Percentiles rank a stretch among this genome's conserved stretches.
Conservation (phyloP, 2,329 filamentous ascomycete species). For the Fusarium globosum region DNA sequence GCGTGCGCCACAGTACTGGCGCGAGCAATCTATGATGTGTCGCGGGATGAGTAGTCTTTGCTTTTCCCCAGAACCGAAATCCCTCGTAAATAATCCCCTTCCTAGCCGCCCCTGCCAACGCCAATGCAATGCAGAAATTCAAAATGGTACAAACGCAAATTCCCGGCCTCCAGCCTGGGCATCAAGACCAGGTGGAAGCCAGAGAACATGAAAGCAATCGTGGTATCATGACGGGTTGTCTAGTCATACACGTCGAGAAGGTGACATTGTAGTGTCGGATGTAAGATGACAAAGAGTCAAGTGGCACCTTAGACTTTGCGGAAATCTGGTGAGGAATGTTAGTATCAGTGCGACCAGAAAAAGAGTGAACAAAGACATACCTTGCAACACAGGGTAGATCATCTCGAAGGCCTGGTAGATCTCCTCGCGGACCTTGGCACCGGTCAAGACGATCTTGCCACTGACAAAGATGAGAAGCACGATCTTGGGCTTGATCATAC, state of each 20-base stretch:
- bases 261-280: slow-evolving; percentile 3
- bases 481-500: slow-evolving; percentile 99
- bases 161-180: slow-evolving; percentile 15
- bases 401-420: slow-evolving; percentile 97
- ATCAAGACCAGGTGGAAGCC: slow-evolving; percentile 41
- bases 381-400: slow-evolving; percentile 95
- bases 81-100: slow-evolving; percentile 46
- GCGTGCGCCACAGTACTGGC: slow-evolving; percentile 41
- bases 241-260: slow-evolving; percentile 55
- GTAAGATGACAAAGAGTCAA: slow-evolving; percentile 29
- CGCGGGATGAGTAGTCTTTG: slow-evolving; percentile 53
- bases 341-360: neutral
- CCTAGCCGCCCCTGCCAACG: slow-evolving; percentile 58
- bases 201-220: slow-evolving; percentile 51
- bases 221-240: slow-evolving; percentile 60
- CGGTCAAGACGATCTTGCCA: slow-evolving; percentile 97
- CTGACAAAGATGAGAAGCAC: slow-evolving; percentile 97
- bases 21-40: slow-evolving; percentile 56
- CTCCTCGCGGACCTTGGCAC: slow-evolving; percentile 97
- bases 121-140: slow-evolving; percentile 66
- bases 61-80: slow-evolving; percentile 49
- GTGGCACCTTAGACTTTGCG: slow-evolving; percentile 61
- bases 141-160: slow-evolving; percentile 53
- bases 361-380: slow-evolving; percentile 58
- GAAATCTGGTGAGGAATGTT: slow-evolving; percentile 57